Evolutionary conservation across 768 basidiomycete species (phyloP).

Genomic region (Artomyces pyxidatus): DNA sequence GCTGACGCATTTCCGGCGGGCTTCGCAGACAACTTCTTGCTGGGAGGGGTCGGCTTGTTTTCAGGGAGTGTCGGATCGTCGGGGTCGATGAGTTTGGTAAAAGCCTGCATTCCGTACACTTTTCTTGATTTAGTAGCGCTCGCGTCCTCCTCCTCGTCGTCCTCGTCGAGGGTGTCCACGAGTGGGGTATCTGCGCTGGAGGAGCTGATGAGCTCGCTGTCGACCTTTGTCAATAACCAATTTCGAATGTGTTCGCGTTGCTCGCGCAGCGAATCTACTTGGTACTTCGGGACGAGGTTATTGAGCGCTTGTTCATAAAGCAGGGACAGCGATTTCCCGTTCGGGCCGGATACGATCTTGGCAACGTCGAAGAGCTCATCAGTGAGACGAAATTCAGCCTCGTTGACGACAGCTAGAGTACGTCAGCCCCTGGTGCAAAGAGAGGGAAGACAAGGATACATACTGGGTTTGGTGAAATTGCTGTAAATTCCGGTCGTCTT

Average conservation of each 20-base stretch:
- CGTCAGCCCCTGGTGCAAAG: not conserved
- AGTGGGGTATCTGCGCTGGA: not conserved
- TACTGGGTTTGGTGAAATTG: not conserved
- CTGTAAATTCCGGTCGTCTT: not conserved
- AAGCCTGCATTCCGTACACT: not conserved
- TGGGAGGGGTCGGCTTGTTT: not conserved
- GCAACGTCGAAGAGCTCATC: not conserved
- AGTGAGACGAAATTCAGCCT: not conserved
- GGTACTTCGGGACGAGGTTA: not conserved
- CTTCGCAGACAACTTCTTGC: conserved; percentile 17
- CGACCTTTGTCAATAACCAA: not conserved
- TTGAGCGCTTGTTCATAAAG: not conserved
- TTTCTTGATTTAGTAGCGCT: not conserved
- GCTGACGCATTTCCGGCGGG: conserved; percentile 14
- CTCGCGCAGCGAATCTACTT: not conserved
- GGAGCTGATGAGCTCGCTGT: not conserved
- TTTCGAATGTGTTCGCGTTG: not conserved
- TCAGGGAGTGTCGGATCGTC: not conserved
- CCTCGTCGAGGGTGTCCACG: not conserved
- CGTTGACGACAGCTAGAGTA: not conserved
- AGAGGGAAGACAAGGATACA: not conserved
- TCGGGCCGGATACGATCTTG: not conserved
- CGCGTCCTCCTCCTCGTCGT: not conserved
- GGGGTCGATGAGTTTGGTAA: not conserved
- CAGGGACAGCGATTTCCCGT: not conserved